phyloP scores from a whole-genome alignment of 202 grass and related monocot species.

The Saccharum hybrid region DNA sequence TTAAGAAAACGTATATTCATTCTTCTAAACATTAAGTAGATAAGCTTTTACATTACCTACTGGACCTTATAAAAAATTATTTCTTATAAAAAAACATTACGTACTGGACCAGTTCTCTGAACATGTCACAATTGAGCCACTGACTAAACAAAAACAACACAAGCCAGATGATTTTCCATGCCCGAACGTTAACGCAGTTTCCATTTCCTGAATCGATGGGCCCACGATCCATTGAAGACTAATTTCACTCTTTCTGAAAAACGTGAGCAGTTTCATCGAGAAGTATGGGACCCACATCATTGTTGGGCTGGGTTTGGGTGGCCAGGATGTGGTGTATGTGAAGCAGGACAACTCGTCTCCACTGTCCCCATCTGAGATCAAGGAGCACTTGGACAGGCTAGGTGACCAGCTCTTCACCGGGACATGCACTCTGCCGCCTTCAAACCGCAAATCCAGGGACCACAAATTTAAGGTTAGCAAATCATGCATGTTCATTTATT shows the following conservation, averaged over 20 bases:
- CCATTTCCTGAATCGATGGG: not conserved
- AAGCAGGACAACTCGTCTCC: slow-evolving; percentile 80
- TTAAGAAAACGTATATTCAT: too few species aligned
- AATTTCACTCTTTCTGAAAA: slow-evolving; percentile 4
- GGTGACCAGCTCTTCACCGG: slow-evolving; percentile 90
- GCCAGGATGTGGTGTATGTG: slow-evolving; percentile 89
- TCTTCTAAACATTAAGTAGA: too few species aligned
- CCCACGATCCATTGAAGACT: not conserved
- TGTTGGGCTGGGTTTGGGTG: slow-evolving; percentile 81
- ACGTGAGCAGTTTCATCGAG: slow-evolving; percentile 68
- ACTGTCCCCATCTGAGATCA: slow-evolving; percentile 70
- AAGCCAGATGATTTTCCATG: not conserved
- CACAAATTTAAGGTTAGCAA: slow-evolving; percentile 72
- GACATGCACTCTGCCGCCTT: slow-evolving; percentile 64
- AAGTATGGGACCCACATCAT: slow-evolving; percentile 87
- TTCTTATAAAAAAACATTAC: too few species aligned
- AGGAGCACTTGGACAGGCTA: slow-evolving; percentile 78
- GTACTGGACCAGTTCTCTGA: too few species aligned
- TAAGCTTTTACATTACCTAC: too few species aligned
- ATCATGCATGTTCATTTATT: not conserved
- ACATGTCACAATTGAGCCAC: not conserved
- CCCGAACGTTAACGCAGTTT: not conserved
- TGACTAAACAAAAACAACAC: slow-evolving; percentile 10
- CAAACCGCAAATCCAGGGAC: slow-evolving; percentile 56
- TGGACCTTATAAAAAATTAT: too few species aligned